Base-by-base conservation (phyloP, 2,329 filamentous ascomycete species). In the Alternaria brassicae region DNA sequence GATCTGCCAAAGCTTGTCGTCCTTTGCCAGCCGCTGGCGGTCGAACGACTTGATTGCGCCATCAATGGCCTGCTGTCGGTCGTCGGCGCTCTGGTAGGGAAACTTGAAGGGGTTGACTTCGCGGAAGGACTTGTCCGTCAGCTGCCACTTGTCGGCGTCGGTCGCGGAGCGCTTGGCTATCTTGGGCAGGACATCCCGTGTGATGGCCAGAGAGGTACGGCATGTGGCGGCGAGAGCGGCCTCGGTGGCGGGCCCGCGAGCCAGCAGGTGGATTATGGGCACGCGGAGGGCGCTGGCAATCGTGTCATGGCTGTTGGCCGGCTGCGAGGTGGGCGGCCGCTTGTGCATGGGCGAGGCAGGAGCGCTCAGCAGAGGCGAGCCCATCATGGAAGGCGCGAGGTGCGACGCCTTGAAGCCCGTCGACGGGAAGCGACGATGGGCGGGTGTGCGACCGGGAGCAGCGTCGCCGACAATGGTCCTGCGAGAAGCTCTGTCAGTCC, bases 11-110 rank as follows among this genome's bases (percentile, higher is more conserved):
- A 86, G 77, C 69, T 84, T 84, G 69, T 89, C 87, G 36, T 84
- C 81, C 63, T 85, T 85, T 6, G 84, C 82, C 17, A 89, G 77
- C 27, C 87, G 81, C 75, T 85, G 81, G 53, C 87, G 82, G 74
- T 89, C 87, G 72, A 86, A 89, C 41, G 87, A 86, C 53, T 83
- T 84, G 68, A 89, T 84, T 53, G 87, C 86, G 74, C 85, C 85
- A 62, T 88, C 84, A 67, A 89, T 85, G 27, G 86, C 87, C 53
- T 82, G 78, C 61, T 88, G 80, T 17, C 87, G 81, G 56, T 88
- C 84, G 45, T 85, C 81, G 45, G 82, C 70, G 36, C 77, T 81
- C 27, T 80, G 81, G 72, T 88, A 89, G 12, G 81, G 81, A 69
- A 89, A 89, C 7, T 81, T 83, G 81, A 83, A 89, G 9, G 87